Percentiles rank a stretch among this genome's conserved stretches.
Evolutionary conservation across 2,329 filamentous ascomycete genomes (phyloP).

Genomic region (Hymenoscyphus linearis): DNA sequence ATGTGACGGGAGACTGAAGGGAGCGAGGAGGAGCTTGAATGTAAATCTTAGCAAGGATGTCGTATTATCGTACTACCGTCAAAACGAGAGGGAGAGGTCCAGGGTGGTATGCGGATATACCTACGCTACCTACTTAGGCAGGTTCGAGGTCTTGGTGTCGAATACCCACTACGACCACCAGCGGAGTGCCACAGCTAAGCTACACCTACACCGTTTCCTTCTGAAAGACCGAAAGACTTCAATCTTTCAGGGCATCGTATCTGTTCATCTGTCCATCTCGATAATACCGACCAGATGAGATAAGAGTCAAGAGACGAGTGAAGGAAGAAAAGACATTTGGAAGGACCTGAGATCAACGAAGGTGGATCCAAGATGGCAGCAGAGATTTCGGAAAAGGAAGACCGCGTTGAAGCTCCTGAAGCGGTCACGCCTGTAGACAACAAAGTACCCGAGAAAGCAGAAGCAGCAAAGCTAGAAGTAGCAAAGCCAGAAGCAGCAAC

Average conservation of each 20-base stretch:
- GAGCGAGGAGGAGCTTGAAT: background rate
- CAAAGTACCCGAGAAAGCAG: background rate
- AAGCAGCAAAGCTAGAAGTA: background rate
- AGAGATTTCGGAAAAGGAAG: background rate
- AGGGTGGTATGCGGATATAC: too few species aligned
- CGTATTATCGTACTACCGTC: too few species aligned
- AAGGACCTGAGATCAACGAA: background rate
- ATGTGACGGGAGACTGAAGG: background rate
- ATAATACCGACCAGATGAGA: background rate
- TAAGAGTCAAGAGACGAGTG: background rate
- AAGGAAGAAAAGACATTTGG: background rate
- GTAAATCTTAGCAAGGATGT: background rate
- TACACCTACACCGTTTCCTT: background rate
- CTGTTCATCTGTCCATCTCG: too few species aligned
- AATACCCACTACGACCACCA: background rate
- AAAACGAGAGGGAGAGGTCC: too few species aligned
- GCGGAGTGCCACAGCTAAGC: background rate
- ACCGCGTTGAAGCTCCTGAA: background rate
- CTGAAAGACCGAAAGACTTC: too few species aligned
- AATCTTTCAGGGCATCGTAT: background rate
- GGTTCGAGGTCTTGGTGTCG: background rate
- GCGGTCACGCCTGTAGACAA: background rate
- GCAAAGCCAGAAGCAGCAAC: background rate
- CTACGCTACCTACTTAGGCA: background rate
- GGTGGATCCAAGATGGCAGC: background rate